phyloP scores from a whole-genome alignment of 2,329 filamentous ascomycete genomes.

The Helotiales sp. region DNA sequence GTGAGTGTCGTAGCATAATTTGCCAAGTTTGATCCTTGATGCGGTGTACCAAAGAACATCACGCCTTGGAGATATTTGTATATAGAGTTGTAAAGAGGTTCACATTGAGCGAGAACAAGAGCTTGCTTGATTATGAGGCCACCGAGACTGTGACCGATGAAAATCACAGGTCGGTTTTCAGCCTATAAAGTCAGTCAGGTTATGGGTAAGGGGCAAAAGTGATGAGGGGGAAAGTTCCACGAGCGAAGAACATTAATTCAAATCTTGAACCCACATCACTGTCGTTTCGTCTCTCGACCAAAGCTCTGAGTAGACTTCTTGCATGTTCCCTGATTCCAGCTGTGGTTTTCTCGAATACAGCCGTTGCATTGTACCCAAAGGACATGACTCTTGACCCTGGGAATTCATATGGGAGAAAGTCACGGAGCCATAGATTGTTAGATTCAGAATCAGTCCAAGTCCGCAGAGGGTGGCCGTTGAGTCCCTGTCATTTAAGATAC shows the following conservation, averaged over 20 bases:
- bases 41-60: slow-evolving; percentile 26
- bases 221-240: too few relatives aligned
- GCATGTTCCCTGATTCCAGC: slow-evolving; percentile 21
- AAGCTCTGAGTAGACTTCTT: slow-evolving; percentile 12
- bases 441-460: slow-evolving; percentile 31
- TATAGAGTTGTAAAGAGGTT: slow-evolving; percentile 7
- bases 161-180: slow-evolving; percentile 15
- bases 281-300: background rate
- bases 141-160: slow-evolving; percentile 22
- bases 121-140: slow-evolving; percentile 23
- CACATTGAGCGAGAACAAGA: slow-evolving; percentile 14
- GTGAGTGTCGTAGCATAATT: slow-evolving; percentile 12
- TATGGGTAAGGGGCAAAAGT: too few relatives aligned
- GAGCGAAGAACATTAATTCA: too few relatives aligned
- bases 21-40: slow-evolving; percentile 18
- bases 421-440: slow-evolving; percentile 31
- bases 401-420: slow-evolving; percentile 34
- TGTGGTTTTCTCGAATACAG: slow-evolving; percentile 11
- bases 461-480: slow-evolving; percentile 28
- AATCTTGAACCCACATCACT: background rate
- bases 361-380: slow-evolving; percentile 38
- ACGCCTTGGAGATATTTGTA: slow-evolving; percentile 7
- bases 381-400: slow-evolving; percentile 36
- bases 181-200: background rate
- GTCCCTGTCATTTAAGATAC: slow-evolving; percentile 25